These are phyloP conservation scores for Lyophyllum decastes DNA, from an alignment of 768 basidiomycete genomes.

Conservation along the genomic window DNA sequence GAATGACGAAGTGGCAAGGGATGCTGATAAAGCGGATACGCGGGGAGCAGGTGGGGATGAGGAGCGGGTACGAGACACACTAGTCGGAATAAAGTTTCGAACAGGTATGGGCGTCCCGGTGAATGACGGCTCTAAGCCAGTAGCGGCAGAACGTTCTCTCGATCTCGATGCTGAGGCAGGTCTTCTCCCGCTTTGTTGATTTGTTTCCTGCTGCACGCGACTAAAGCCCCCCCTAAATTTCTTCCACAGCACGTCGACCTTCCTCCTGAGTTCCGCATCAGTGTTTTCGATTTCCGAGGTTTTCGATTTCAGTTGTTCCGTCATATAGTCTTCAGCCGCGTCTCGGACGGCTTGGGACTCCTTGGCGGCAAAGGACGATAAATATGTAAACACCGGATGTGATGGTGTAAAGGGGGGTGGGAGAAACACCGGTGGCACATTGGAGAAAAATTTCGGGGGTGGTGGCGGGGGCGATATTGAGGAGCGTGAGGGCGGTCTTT, in stretches of 20 bases:
- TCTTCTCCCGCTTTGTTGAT: conserved; percentile 15
- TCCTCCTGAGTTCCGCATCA: conserved; percentile 53
- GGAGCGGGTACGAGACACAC: conserved; percentile 37
- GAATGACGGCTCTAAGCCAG: conserved; percentile 18
- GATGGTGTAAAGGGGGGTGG: conserved; percentile 79
- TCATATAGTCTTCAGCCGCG: conserved; percentile 59
- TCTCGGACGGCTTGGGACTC: conserved; percentile 56
- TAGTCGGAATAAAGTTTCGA: conserved; percentile 58
- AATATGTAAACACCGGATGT: conserved; percentile 68
- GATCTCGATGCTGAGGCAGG: conserved; percentile 17
- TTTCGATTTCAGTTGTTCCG: conserved; percentile 52
- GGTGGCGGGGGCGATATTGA: conserved; percentile 29
- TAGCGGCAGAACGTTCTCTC: conserved; percentile 20
- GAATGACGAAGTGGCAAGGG: conserved; percentile 60
- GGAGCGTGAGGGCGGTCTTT: conserved; percentile 24
- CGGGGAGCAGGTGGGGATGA: conserved; percentile 38
- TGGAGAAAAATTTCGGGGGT: conserved; percentile 45
- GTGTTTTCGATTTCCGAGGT: conserved; percentile 54
- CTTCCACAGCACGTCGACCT: conserved; percentile 67
- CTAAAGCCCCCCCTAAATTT: conserved; percentile 51
- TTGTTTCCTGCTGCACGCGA: conserved; percentile 41
- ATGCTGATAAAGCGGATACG: conserved; percentile 70
- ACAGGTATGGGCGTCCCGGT: conserved; percentile 38
- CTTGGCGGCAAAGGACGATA: conserved; percentile 56
- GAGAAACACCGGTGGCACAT: conserved; percentile 63